Base-by-base conservation (phyloP, 352 stramenopile species). In the Thalassiosira hispida region DNA sequence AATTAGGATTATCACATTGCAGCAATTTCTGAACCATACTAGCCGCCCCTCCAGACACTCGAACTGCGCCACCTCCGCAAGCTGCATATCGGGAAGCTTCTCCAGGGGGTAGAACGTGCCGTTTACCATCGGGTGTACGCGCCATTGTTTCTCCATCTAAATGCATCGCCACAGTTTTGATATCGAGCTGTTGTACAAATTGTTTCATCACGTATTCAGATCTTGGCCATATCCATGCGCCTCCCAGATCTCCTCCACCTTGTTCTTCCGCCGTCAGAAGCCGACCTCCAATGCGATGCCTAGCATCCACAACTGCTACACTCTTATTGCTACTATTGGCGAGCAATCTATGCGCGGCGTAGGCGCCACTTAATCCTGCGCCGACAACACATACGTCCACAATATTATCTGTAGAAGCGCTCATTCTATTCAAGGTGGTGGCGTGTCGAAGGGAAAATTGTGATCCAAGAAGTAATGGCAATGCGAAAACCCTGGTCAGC, bases 351-450 rank as follows among this genome's bases (percentile, higher is more conserved):
- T 59, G n/a, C 20, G 70, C 60, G 31, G 60, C 49, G 20, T 38
- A 65, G 14, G 59, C 70, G 11, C 70, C 70, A 23, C 57, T 71
- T 16, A 78, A 51, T n/a, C 70, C 70, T n/a, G 70, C 59, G 44
- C 70, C 70, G 33, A 78, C 46, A 4, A 78, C 49, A 29, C 70
- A 78, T 1, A 78, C 70, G 60, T 78, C 70, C 8, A 64, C 8
- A 31, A 49, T 64, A 18, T 22, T 29, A 1, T 38, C 49, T 23
- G 31, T 59, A 22, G 49, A 59, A 16, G 49, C 14, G 14, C 0
- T 59, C 49, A 59, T 59, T 35, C 31, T 59, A 38, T 38, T 38
- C 3, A 9, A 9, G 3, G 3, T 38, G 31, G 3, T 38, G 3
- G 31, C 31, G 31, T 38, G 31, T 38, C 31, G 31, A 8, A 38